phyloP scores from a whole-genome alignment of 2,329 filamentous ascomycete genomes.

The Cladorrhinum sp. region DNA sequence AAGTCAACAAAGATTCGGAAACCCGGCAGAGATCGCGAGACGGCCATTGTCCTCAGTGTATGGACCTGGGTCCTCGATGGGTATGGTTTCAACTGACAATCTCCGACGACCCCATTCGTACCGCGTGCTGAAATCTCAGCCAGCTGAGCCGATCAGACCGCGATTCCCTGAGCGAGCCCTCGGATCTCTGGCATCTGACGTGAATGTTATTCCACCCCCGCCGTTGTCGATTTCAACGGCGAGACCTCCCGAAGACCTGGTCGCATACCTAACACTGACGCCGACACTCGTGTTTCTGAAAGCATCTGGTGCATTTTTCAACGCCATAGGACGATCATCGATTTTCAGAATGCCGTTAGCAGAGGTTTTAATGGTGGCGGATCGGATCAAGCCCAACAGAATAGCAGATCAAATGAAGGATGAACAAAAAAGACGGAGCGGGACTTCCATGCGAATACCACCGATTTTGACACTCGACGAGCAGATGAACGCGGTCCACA shows the following conservation, averaged over 20 bases:
- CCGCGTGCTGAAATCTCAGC: conserved; percentile 54
- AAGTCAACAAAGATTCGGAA: conserved; percentile 54
- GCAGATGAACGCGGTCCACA: conserved; percentile 53
- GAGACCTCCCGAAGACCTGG: conserved; percentile 50
- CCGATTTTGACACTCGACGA: conserved; percentile 58
- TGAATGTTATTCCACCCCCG: conserved; percentile 45
- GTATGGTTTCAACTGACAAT: conserved; percentile 45
- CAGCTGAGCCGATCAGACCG: conserved; percentile 44
- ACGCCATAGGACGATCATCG: conserved; percentile 49
- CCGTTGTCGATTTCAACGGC: conserved; percentile 40
- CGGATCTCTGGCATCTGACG: conserved; percentile 44
- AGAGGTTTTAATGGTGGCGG: conserved; percentile 51
- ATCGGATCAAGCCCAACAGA: conserved; percentile 50
- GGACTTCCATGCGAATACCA: conserved; percentile 61
- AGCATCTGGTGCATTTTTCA: conserved; percentile 53
- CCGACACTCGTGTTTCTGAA: conserved; percentile 58
- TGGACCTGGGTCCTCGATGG: conserved; percentile 42
- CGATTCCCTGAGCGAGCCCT: conserved; percentile 51
- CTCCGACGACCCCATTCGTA: conserved; percentile 46
- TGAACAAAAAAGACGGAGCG: conserved; percentile 48
- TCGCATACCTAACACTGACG: conserved; percentile 57
- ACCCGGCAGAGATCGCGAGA: conserved; percentile 43
- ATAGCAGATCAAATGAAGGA: conserved; percentile 51
- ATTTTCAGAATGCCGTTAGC: conserved; percentile 45
- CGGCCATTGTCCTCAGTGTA: conserved; percentile 50